Conservation (phyloP, 2,329 filamentous ascomycete genomes). For the Metarhizium guizhouense region DNA sequence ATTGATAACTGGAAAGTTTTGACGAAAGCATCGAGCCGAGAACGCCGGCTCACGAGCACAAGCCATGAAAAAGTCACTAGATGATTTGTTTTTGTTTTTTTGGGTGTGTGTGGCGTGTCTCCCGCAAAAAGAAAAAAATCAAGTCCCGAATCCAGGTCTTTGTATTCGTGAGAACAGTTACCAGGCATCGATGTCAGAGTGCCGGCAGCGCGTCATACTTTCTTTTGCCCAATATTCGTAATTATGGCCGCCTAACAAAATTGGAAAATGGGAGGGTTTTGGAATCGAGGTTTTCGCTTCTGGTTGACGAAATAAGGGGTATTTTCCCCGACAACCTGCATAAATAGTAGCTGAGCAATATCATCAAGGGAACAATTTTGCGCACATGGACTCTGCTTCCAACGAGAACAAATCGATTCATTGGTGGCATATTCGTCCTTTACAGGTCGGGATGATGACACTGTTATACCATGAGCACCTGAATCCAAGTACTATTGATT, state of each 20-base stretch:
- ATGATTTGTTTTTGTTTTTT: background rate
- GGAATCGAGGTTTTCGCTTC: too few species aligned
- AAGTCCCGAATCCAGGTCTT: background rate
- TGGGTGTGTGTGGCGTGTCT: background rate
- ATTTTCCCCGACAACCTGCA: background rate
- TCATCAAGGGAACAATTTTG: background rate
- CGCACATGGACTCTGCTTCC: background rate
- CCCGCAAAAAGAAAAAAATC: background rate
- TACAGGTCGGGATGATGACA: background rate
- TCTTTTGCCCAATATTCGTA: background rate
- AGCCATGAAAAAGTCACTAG: background rate
- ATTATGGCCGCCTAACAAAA: too few species aligned
- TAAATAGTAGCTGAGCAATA: background rate
- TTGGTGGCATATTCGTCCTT: background rate
- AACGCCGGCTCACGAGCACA: background rate
- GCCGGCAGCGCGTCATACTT: background rate
- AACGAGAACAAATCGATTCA: background rate
- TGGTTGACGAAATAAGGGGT: too few species aligned
- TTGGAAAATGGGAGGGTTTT: too few species aligned
- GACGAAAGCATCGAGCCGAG: background rate
- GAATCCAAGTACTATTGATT: background rate
- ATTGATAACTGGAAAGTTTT: background rate
- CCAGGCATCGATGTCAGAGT: background rate
- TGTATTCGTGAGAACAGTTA: background rate
- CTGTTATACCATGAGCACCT: background rate